Evolutionary conservation across 768 basidiomycete species (phyloP).

Genomic region (Nevesoporus exiguus): DNA sequence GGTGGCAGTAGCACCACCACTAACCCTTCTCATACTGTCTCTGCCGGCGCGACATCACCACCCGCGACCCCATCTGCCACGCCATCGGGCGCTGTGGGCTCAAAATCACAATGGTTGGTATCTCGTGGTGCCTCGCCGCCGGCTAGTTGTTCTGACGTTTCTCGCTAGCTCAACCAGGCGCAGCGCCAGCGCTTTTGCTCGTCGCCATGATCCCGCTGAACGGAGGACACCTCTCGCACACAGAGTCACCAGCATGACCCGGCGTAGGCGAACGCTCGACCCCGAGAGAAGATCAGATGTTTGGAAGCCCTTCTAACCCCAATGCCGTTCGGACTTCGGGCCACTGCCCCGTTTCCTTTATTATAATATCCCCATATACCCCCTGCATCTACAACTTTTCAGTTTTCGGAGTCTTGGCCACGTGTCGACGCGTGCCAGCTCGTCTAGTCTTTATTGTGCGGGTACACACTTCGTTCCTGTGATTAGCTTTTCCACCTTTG

Average conservation of each 20-base stretch:
- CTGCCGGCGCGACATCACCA: background rate
- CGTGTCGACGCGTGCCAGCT: slow-evolving; percentile 11
- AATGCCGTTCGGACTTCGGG: background rate
- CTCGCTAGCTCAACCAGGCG: slow-evolving; percentile 3
- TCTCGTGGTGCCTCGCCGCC: background rate
- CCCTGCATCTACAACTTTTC: background rate
- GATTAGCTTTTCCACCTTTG: background rate
- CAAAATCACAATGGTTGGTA: slow-evolving; percentile 13
- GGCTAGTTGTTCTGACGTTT: background rate
- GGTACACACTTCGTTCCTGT: slow-evolving; percentile 12
- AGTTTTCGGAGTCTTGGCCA: background rate
- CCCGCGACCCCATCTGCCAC: background rate
- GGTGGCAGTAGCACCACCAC: background rate
- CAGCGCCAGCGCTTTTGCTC: background rate
- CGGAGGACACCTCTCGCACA: slow-evolving; percentile 6
- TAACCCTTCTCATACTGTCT: background rate
- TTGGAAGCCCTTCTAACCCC: slow-evolving; percentile 14
- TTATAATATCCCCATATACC: no score
- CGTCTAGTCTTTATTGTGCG: slow-evolving; percentile 5
- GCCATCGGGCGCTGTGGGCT: background rate
- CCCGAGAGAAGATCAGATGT: slow-evolving; percentile 5
- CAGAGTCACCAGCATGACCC: slow-evolving; percentile 3
- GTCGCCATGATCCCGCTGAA: slow-evolving; percentile 3
- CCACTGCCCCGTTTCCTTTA: background rate
- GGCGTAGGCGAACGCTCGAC: slow-evolving; percentile 10